Conservation (phyloP, 805 yeast genomes). For the Ogataea dorogensis region DNA sequence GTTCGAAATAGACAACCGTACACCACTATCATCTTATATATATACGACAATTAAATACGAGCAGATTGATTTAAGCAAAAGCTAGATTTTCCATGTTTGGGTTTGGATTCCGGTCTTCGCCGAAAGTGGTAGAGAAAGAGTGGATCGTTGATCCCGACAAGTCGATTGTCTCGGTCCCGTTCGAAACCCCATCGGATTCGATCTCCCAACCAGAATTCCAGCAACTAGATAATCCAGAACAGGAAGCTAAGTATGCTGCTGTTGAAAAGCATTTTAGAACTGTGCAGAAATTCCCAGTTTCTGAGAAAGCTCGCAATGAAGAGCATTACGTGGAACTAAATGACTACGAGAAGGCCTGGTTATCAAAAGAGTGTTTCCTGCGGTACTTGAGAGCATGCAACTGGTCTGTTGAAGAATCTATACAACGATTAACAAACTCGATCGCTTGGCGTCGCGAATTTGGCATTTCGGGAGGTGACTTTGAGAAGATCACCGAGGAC, state of each 20-base stretch:
- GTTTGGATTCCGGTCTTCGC: conserved; percentile 23
- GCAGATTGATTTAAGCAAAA: not conserved
- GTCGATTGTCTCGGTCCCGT: conserved; percentile 41
- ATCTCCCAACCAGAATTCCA: conserved; percentile 44
- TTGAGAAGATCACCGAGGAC: conserved; percentile 50
- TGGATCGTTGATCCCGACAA: conserved; percentile 30
- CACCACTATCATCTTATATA: conserved; percentile 3
- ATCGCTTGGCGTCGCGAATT: conserved; percentile 93
- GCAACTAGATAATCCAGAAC: conserved; percentile 44
- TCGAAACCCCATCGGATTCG: conserved; percentile 46
- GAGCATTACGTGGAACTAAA: conserved; percentile 38
- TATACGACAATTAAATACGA: too few species aligned
- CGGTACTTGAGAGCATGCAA: conserved; percentile 91
- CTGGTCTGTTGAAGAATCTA: conserved; percentile 73
- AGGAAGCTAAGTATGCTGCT: conserved; percentile 53
- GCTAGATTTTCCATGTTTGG: conserved; percentile 27
- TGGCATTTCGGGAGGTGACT: conserved; percentile 60
- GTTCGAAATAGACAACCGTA: conserved; percentile 7
- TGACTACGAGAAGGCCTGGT: conserved; percentile 77
- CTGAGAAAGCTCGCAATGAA: conserved; percentile 40
- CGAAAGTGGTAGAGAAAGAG: conserved; percentile 18
- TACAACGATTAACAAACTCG: conserved; percentile 69
- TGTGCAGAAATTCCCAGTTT: conserved; percentile 47
- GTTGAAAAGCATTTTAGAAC: conserved; percentile 61
- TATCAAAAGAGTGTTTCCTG: conserved; percentile 83